A percentile compares a stretch with the other conserved stretches of the same genome.
Evolutionary conservation across 2,329 filamentous ascomycete genomes (phyloP).

Genomic region (Zymoseptoria pseudotritici): DNA sequence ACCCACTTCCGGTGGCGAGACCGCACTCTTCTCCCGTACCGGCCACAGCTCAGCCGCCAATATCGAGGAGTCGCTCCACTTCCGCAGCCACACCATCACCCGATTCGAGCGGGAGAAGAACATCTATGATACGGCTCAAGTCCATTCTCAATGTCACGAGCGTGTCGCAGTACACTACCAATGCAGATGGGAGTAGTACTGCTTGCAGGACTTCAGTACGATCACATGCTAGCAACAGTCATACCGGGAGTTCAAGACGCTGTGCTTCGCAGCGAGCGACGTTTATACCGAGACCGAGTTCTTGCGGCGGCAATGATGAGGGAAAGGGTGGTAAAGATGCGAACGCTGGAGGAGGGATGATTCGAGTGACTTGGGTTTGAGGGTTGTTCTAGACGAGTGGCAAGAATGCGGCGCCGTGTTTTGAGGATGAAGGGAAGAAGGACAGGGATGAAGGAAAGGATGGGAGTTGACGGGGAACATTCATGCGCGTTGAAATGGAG

Average conservation of each 20-base stretch:
- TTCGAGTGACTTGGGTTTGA: no score
- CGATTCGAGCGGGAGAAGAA: conserved; percentile 5
- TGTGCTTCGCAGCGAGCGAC: no score
- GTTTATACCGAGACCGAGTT: no score
- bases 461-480: no score
- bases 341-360: no score
- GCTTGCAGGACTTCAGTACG: neutral
- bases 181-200: neutral
- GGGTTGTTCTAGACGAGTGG: no score
- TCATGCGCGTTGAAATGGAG: no score
- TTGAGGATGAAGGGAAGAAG: neutral
- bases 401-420: no score
- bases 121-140: conserved; percentile 1
- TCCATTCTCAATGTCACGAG: conserved; percentile 10
- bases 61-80: neutral
- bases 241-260: no score
- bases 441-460: no score
- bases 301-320: no score
- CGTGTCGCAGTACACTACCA: conserved; percentile 2
- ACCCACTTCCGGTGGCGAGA: neutral
- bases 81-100: neutral
- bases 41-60: neutral
- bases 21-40: neutral
- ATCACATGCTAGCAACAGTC: neutral
- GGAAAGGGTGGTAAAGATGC: no score